Conservation (phyloP, 192 early-diverging fungal genomes). For the Lunasporangiospora selenospora region DNA sequence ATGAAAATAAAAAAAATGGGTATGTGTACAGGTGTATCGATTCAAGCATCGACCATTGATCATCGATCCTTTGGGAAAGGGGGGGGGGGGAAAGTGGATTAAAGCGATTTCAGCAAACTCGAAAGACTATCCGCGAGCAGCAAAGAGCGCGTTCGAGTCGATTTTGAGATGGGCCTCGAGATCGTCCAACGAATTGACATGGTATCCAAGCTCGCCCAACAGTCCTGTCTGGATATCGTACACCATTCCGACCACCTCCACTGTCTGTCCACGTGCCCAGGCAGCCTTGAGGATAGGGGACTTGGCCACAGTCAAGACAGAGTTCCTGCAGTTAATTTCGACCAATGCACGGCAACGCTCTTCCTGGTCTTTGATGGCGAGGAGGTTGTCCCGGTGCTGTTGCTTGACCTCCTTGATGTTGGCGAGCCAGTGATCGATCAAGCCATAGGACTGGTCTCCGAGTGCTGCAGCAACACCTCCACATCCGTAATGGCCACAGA, state of each 20-base stretch:
- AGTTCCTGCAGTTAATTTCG: constrained; percentile 80
- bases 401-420: constrained; percentile 84
- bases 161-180: constrained; percentile 19
- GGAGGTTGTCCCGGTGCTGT: constrained; percentile 44
- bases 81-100: too few species aligned
- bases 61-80: too few species aligned
- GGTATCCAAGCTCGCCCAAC: constrained; percentile 36
- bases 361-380: constrained; percentile 40
- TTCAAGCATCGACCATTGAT: too few species aligned
- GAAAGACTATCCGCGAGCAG: constrained; percentile 5
- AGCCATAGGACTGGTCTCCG: constrained; percentile 64
- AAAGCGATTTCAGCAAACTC: too few species aligned
- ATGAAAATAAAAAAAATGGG: too few species aligned
- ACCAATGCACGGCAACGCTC: constrained; percentile 58
- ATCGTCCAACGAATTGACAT: constrained; percentile 16
- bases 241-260: constrained; percentile 73
- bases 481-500: constrained; percentile 86
- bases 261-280: constrained; percentile 74
- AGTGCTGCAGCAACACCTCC: constrained; percentile 72
- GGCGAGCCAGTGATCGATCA: constrained; percentile 91
- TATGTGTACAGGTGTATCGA: too few species aligned
- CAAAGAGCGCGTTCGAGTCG: constrained; percentile 22
- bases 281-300: constrained; percentile 84
- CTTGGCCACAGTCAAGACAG: constrained; percentile 71
- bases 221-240: constrained; percentile 68